Evolutionary conservation across 306 rosid species (phyloP), one percentile per base, ranked within the genome.

Genomic region (Acmispon strigosus): DNA sequence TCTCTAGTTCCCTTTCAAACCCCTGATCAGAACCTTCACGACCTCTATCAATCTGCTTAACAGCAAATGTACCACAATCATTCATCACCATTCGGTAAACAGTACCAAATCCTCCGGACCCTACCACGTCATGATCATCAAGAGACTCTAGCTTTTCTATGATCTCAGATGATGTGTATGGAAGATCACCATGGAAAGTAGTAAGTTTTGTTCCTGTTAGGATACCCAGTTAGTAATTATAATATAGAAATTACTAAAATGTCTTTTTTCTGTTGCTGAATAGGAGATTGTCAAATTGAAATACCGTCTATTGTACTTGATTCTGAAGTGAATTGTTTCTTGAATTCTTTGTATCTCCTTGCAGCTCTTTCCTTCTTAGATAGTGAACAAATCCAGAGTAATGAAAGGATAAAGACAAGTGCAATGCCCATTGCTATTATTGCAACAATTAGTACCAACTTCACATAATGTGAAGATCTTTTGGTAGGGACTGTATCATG

Each of bases 81-180:
- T 87, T 89, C 97, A 91, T 91, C 50, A 91, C 91, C 96, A 91
- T 91, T 14, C 93, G 84, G 75, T 91, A 89, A 45, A 91, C 97
- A 0, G 91, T 88, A 42, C 96, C 97, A 42, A 86, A 83, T 18
- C 96, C 96, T 29, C 97, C 97, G 0, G 96, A 86, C 5, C 97
- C 97, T 55, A 89, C 88, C 67, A 87, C 78, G 81, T 89, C 86
- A 47, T 83, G 85, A 73, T 89, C 91, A 47, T 85, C 88, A 2
- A 91, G 89, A n/a, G 91, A 56, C 77, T 91, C 96, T 74, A 91
- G 65, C 82, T 89, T 91, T 45, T 91, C 97, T 18, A 91, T 81
- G 70, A 91, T 85, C 80, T 87, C 86, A 36, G 77, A 43, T 16
- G 97, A 86, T 2, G 96, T 85, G 86, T 91, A 87, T 3, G 88